Conservation (phyloP, 1,139 yeast species). For the Scheffersomyces illinoinensis region DNA sequence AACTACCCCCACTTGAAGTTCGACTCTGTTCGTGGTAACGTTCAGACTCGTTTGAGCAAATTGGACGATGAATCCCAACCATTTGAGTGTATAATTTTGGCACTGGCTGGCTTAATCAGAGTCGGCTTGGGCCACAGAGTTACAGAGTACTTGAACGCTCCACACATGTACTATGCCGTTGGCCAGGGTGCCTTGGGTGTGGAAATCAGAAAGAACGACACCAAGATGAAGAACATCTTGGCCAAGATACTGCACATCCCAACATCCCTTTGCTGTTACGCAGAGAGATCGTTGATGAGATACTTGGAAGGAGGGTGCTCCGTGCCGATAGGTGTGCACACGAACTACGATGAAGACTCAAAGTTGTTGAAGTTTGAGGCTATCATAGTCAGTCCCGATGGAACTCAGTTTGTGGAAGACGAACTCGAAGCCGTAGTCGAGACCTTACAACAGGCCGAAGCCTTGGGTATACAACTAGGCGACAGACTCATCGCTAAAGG, state of each 20-base stretch:
- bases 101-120: slow-evolving; percentile 88
- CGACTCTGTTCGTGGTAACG: slow-evolving; percentile 86
- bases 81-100: slow-evolving; percentile 78
- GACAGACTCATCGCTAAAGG: slow-evolving; percentile 68
- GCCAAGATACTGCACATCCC: slow-evolving; percentile 63
- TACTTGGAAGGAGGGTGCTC: slow-evolving; percentile 96
- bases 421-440: slow-evolving; percentile 33
- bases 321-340: slow-evolving; percentile 90
- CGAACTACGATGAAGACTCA: slow-evolving; percentile 50
- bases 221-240: slow-evolving; percentile 56
- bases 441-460: slow-evolving; percentile 62
- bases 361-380: slow-evolving; percentile 57
- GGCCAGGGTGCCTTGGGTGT: slow-evolving; percentile 98
- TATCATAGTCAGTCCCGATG: slow-evolving; percentile 85
- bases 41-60: slow-evolving; percentile 78
- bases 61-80: slow-evolving; percentile 60
- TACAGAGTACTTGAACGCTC: slow-evolving; percentile 65
- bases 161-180: slow-evolving; percentile 92
- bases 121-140: slow-evolving; percentile 72
- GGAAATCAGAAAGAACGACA: slow-evolving; percentile 77
- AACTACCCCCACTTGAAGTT: slow-evolving; percentile 43
- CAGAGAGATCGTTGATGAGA: slow-evolving; percentile 87
- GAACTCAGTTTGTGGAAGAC: slow-evolving; percentile 64
- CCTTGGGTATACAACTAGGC: slow-evolving; percentile 72
- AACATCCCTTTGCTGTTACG: slow-evolving; percentile 77